These are phyloP conservation scores for Debaryomyces sp. DNA, from an alignment of 1,139 yeast species.

Conservation along the genomic window DNA sequence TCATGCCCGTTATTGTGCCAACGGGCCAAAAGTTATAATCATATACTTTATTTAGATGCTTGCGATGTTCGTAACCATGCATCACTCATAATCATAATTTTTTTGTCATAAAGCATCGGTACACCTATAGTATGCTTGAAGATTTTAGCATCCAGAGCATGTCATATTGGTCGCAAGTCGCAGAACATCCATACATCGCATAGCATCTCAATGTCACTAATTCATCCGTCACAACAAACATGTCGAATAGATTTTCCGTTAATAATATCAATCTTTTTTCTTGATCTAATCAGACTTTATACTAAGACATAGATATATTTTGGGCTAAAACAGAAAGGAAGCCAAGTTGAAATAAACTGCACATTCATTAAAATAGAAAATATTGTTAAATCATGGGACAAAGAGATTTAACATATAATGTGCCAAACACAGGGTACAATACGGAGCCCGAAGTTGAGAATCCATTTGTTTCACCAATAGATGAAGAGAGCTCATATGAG, in stretches of 20 bases:
- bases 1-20: not conserved
- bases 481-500: conserved; percentile 29
- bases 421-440: conserved; percentile 18
- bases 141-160: too few species aligned
- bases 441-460: conserved; percentile 17
- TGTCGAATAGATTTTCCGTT: not conserved
- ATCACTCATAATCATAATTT: not conserved
- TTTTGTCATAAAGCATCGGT: not conserved
- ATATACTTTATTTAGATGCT: too few species aligned
- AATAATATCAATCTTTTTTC: too few species aligned
- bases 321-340: not conserved
- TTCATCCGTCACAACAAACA: not conserved
- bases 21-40: not conserved
- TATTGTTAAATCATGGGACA: conserved; percentile 26
- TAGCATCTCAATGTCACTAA: not conserved
- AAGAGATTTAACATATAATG: conserved; percentile 39
- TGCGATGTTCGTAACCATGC: not conserved
- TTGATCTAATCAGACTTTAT: too few species aligned
- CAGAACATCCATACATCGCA: not conserved
- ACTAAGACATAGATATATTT: too few species aligned
- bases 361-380: conserved; percentile 50
- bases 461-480: conserved; percentile 31
- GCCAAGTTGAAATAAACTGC: not conserved
- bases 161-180: not conserved
- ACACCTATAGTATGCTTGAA: not conserved